A percentile compares a stretch with the other conserved stretches of the same genome.
Evolutionary conservation across 768 basidiomycete genomes (phyloP).

Genomic region (Clavaria fumosa): DNA sequence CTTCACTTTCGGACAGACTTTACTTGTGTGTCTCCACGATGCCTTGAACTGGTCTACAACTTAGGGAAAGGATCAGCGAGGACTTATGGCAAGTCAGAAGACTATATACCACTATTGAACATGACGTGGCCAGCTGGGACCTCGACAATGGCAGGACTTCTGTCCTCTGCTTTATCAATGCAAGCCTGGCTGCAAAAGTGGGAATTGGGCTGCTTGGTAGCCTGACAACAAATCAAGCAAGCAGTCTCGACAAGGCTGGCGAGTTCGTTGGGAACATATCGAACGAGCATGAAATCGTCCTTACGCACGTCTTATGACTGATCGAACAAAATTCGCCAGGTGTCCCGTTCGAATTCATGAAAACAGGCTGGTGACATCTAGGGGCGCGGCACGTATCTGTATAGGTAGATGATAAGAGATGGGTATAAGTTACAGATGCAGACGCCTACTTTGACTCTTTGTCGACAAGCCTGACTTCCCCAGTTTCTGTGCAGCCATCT

Average conservation of each 20-base stretch:
- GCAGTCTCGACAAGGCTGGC: conserved; percentile 30
- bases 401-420: not conserved
- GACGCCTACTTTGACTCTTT: too few species aligned
- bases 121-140: conserved; percentile 44
- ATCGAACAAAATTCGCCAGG: conserved; percentile 33
- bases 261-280: not conserved
- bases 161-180: conserved; percentile 35
- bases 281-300: conserved; percentile 1
- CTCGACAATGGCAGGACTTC: conserved; percentile 41
- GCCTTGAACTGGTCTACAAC: conserved; percentile 53
- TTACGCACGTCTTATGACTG: conserved; percentile 34
- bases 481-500: conserved; percentile 5
- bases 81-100: conserved; percentile 2
- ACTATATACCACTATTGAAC: conserved; percentile 43
- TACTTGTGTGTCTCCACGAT: conserved; percentile 49
- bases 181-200: conserved; percentile 50
- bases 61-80: conserved; percentile 13
- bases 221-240: conserved; percentile 46
- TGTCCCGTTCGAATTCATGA: conserved; percentile 25
- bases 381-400: conserved; percentile 35
- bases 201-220: conserved; percentile 36
- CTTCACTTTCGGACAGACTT: conserved; percentile 39
- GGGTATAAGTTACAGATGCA: too few species aligned
- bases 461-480: too few species aligned
- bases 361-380: conserved; percentile 31